Evolutionary conservation across 2,329 filamentous ascomycete species (phyloP).

Genomic region (Nothophoma quercina): DNA sequence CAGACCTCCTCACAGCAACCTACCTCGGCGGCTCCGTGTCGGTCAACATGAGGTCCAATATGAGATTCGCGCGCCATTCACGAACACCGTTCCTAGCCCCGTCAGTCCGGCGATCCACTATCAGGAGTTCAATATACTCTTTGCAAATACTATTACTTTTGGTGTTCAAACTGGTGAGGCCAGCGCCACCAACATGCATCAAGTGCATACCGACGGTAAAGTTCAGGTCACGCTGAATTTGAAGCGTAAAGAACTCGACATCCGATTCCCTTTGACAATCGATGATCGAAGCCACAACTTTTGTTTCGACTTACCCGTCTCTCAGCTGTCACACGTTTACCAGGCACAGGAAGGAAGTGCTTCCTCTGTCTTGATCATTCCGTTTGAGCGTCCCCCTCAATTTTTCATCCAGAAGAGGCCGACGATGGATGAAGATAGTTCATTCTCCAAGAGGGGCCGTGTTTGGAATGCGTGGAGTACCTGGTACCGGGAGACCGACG

Average conservation of each 20-base stretch:
- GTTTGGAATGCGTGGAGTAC: conserved; percentile 64
- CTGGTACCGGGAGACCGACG: conserved; percentile 71
- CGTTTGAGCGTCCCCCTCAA: conserved; percentile 50
- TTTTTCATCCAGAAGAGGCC: conserved; percentile 51
- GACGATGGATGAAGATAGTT: conserved; percentile 19
- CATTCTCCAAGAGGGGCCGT: conserved; percentile 32
- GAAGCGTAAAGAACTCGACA: conserved; percentile 52
- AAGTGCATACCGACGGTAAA: conserved; percentile 37
- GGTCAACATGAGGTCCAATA: conserved; percentile 7
- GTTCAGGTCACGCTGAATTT: conserved; percentile 54
- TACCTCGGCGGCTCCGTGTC: conserved; percentile 22
- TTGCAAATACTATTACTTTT: conserved; percentile 63
- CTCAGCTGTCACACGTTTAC: conserved; percentile 54
- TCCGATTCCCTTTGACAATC: conserved; percentile 53
- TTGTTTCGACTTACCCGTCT: conserved; percentile 56
- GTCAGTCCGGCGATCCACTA: conserved; percentile 31
- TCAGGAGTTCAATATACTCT: conserved; percentile 35
- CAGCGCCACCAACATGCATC: conserved; percentile 68
- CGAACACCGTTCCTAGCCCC: conserved; percentile 30
- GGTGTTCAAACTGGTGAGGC: conserved; percentile 64
- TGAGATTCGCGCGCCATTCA: conserved; percentile 6
- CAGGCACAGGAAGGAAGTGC: conserved; percentile 21
- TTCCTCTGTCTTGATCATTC: conserved; percentile 38
- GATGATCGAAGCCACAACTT: conserved; percentile 35
- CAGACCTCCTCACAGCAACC: conserved; percentile 24